Evolutionary conservation across 78 protist species (phyloP).

Genomic region (Dictyostelium capitatum): DNA sequence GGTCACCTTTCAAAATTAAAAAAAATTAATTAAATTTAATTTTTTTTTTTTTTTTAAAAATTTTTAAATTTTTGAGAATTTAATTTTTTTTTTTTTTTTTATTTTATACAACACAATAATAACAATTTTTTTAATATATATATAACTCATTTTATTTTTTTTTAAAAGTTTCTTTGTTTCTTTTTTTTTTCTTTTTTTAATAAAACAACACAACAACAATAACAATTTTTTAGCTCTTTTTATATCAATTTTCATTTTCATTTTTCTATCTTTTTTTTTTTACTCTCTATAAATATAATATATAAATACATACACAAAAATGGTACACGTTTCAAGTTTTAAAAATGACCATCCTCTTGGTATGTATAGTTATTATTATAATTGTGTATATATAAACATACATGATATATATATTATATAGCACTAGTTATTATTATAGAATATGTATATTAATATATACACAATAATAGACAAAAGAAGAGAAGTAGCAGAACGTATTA

Average conservation of each 20-base stretch:
- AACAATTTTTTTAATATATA: background rate
- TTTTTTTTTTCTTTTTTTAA: background rate
- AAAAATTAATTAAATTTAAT: background rate
- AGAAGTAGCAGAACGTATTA: slow-evolving; percentile 85
- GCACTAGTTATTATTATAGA: background rate
- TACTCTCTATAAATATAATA: background rate
- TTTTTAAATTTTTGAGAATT: background rate
- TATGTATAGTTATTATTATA: slow-evolving; percentile 10
- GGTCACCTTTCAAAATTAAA: too few species aligned
- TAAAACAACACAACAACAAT: too few species aligned
- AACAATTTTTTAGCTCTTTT: too few species aligned
- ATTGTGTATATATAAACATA: background rate
- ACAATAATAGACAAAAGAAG: slow-evolving; percentile 74
- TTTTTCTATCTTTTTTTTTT: background rate
- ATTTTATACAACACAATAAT: background rate
- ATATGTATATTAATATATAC: background rate
- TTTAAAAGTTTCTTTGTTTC: too few species aligned
- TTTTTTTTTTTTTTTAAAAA: background rate
- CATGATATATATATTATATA: background rate
- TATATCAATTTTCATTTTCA: too few species aligned
- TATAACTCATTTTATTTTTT: too few species aligned
- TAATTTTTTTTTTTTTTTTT: background rate
- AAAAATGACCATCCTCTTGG: slow-evolving; percentile 77
- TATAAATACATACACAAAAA: slow-evolving; percentile 9
- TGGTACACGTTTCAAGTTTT: slow-evolving; percentile 60